A percentile compares a stretch with the other conserved stretches of the same genome.
These are phyloP conservation scores for Candida easanensis DNA, from an alignment of 805 yeast genomes.

Conservation along the genomic window DNA sequence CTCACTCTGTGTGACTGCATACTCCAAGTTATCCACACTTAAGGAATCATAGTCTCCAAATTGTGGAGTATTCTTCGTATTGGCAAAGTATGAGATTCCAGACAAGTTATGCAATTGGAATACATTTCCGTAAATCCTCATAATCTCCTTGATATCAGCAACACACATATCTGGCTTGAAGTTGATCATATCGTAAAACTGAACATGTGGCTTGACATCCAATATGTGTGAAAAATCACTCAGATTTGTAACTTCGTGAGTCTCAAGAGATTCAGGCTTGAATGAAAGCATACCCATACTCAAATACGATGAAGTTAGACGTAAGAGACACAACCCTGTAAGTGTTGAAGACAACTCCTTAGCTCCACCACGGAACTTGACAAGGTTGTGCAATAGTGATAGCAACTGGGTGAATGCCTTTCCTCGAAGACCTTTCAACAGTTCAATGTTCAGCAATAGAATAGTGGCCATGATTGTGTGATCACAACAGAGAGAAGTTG, in stretches of 20 bases:
- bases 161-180: constrained; percentile 9
- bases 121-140: constrained; percentile 11
- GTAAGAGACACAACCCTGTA: constrained; percentile 15
- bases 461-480: constrained; percentile 15
- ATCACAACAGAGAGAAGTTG: constrained; percentile 15
- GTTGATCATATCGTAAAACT: constrained; percentile 15
- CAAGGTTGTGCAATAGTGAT: constrained; percentile 7
- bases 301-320: constrained; percentile 10
- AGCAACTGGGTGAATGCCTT: constrained; percentile 10
- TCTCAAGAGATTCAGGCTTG: constrained; percentile 10
- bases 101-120: constrained; percentile 16
- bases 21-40: constrained; percentile 9
- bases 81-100: constrained; percentile 14
- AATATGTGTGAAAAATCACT: constrained; percentile 11
- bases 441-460: constrained; percentile 11
- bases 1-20: constrained; percentile 7
- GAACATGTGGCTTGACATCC: constrained; percentile 13
- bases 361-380: constrained; percentile 17
- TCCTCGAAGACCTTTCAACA: constrained; percentile 10
- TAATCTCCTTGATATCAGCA: constrained; percentile 12
- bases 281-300: constrained; percentile 13
- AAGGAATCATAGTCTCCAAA: constrained; percentile 10
- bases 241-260: constrained; percentile 14
- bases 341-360: constrained; percentile 7
- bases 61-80: constrained; percentile 5